Conservation (phyloP, 805 yeast genomes). For the Kazachstania taianensis region DNA sequence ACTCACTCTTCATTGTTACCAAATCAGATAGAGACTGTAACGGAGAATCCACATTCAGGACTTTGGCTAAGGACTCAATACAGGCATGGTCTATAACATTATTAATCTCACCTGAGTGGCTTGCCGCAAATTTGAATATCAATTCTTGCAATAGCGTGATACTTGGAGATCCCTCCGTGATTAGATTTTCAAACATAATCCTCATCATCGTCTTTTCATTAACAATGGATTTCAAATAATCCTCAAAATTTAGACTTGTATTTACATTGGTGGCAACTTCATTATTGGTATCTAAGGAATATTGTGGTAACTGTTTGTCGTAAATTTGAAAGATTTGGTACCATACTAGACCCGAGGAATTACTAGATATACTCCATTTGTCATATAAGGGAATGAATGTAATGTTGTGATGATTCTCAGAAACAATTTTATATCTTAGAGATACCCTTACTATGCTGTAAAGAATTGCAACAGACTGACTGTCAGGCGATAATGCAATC, state of each 20-base stretch:
- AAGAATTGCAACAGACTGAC: conserved; percentile 20
- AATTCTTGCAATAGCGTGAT: conserved; percentile 15
- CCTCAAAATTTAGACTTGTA: conserved; percentile 11
- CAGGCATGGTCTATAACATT: conserved; percentile 23
- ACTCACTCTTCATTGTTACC: conserved; percentile 17
- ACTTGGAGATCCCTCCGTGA: conserved; percentile 9
- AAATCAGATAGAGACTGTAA: conserved; percentile 1
- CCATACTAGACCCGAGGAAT: conserved; percentile 26
- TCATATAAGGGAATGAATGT: conserved; percentile 21
- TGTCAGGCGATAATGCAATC: conserved; percentile 22
- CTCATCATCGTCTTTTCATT: conserved; percentile 13
- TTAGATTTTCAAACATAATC: conserved; percentile 17
- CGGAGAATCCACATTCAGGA: conserved; percentile 8
- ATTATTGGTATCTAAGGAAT: background rate
- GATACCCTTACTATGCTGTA: conserved; percentile 23
- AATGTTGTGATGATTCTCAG: conserved; percentile 19
- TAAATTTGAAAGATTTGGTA: conserved; percentile 27
- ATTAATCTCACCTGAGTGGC: conserved; percentile 10
- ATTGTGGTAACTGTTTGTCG: conserved; percentile 15
- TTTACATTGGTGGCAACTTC: conserved; percentile 5
- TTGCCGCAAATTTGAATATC: conserved; percentile 21
- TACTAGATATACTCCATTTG: conserved; percentile 19
- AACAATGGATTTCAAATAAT: conserved; percentile 13
- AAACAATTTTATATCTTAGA: conserved; percentile 22
- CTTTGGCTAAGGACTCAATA: conserved; percentile 14